Conservation (phyloP, 371 early-diverging fungal genomes). For the Haplosporangium sp. region DNA sequence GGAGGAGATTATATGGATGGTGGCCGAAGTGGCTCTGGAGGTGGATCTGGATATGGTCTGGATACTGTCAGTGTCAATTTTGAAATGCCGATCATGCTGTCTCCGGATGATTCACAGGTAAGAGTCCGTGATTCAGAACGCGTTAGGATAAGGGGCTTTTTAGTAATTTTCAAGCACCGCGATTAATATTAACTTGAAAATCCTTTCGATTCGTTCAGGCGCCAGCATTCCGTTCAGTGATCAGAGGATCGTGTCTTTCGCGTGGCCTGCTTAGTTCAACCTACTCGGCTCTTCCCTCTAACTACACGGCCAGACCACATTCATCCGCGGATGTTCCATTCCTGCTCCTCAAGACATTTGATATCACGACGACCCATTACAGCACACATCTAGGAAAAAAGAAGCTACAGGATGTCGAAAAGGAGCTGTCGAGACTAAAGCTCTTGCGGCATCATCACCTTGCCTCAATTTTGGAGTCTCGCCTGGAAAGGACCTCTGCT, state of each 20-base stretch:
- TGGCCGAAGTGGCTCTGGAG: conserved; percentile 36
- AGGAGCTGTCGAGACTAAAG: conserved; percentile 68
- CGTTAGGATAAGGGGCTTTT: neutral
- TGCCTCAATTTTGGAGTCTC: conserved; percentile 65
- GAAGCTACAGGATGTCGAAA: conserved; percentile 68
- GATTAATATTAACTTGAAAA: neutral
- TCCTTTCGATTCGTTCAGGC: conserved; percentile 18
- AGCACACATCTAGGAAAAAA: conserved; percentile 64
- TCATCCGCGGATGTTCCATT: conserved; percentile 45
- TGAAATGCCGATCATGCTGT: conserved; percentile 62
- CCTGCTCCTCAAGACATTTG: conserved; percentile 45
- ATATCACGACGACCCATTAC: conserved; percentile 44
- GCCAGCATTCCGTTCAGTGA: conserved; percentile 46
- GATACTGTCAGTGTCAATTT: conserved; percentile 61
- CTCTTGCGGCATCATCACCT: conserved; percentile 66
- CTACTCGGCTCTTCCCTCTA: conserved; percentile 42
- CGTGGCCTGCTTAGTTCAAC: conserved; percentile 43
- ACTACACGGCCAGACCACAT: conserved; percentile 45
- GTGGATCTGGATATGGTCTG: conserved; percentile 49
- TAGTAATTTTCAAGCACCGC: conserved; percentile 4
- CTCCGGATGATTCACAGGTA: conserved; percentile 59
- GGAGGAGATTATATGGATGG: conserved; percentile 37
- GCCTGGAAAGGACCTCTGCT: conserved; percentile 59
- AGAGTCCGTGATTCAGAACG: conserved; percentile 19
- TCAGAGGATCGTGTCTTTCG: conserved; percentile 48